Evolutionary conservation across 768 basidiomycete genomes (phyloP), one percentile per base, ranked within the genome.

Genomic region (Amanita molliuscula): DNA sequence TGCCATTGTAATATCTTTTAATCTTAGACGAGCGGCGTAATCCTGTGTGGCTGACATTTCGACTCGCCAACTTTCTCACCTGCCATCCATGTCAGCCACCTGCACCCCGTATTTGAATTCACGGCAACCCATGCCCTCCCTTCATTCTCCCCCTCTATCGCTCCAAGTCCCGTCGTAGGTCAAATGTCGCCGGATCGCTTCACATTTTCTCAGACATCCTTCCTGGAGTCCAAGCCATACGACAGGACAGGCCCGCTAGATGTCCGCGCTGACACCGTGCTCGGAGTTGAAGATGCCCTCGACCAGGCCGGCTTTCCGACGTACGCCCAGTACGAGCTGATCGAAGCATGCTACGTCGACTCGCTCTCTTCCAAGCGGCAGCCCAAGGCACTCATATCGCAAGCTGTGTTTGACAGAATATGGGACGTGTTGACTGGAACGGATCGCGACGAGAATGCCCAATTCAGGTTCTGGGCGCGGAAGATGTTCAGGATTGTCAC

Each of bases 381-480:
- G 44, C 77, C 77, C 33, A 89, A 88, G 62, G 83, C 86, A 3
- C 75, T 89, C 51, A 82, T 90, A 61, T 78, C 78, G 10, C 82
- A 81, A 57, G 65, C 65, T 28, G 71, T 82, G 71, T 87, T 87
- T 60, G 81, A 83, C 66, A 68, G 78, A 40, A 81, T 88, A 63
- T 82, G 82, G 76, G 75, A 78, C 55, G 79, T 84, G 18, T 68
- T 89, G 21, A 46, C 71, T 75, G 33, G 75, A 5, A 69, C 73
- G 1, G 62, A 68, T 23, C 59, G 58, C 16, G 68, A 68, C 20
- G 68, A 71, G 52, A 81, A 77, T 2, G 75, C 85, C 1, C 84
- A 88, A 59, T 89, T 88, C 62, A 76, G 84, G 36, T 87, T 81
- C 64, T 89, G 87, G 87, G 86, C 80, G 10, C 80, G 85, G 58